Conservation (phyloP, 192 early-diverging fungal species). For the Kappamyces sp. region DNA sequence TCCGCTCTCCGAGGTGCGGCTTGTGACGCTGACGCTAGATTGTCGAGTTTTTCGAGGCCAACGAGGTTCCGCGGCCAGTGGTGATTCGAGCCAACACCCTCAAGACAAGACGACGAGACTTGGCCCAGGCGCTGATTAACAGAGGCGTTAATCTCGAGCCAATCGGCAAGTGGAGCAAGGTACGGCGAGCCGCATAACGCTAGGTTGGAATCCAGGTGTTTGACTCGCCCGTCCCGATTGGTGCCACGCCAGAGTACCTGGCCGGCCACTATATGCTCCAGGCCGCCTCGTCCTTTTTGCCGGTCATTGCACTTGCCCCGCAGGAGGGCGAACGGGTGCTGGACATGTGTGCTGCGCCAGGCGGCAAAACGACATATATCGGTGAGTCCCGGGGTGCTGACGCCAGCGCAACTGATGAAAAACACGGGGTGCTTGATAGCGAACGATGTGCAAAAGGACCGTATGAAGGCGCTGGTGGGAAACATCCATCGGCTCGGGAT, state of each 20-base stretch:
- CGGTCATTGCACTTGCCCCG: conserved; percentile 91
- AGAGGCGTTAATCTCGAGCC: conserved; percentile 97
- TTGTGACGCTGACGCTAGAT: conserved; percentile 33
- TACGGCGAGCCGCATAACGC: conserved; percentile 43
- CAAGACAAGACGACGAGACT: conserved; percentile 84
- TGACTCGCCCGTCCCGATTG: conserved; percentile 90
- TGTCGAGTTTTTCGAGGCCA: conserved; percentile 98
- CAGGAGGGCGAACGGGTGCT: conserved; percentile 90
- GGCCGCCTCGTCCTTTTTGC: conserved; percentile 94
- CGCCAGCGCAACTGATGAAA: conserved; percentile 69
- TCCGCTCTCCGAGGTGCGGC: conserved; percentile 62
- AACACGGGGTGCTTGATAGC: conserved; percentile 97
- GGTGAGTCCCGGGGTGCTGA: conserved; percentile 35
- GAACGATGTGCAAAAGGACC: conserved; percentile 93
- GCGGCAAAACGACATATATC: conserved; percentile 96
- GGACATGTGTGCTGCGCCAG: conserved; percentile 97
- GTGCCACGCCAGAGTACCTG: conserved; percentile 97
- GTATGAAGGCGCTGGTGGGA: conserved; percentile 82
- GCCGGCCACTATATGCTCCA: conserved; percentile 99
- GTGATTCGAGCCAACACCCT: conserved; percentile 97
- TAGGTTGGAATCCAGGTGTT: conserved; percentile 88
- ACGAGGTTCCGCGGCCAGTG: conserved; percentile 91
- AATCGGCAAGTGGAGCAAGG: conserved; percentile 95
- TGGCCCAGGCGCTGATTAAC: conserved; percentile 91
- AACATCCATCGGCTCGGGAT: conserved; percentile 88